Conservation (phyloP, 148 eudicot species). For the Amaranthus palmeri region DNA sequence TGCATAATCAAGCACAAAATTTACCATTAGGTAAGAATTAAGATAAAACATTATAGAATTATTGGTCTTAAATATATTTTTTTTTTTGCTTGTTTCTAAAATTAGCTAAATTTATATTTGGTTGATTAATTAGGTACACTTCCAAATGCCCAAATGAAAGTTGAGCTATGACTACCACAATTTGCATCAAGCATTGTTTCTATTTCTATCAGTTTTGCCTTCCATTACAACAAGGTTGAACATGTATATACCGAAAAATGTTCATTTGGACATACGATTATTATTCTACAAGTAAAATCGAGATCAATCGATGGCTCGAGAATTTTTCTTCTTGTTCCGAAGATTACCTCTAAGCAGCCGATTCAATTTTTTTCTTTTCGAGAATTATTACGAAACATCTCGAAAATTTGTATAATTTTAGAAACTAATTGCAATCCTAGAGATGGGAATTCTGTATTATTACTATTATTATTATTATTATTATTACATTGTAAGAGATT, state of each 20-base stretch:
- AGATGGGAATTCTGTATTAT: slow-evolving; percentile 25
- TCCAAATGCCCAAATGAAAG: slow-evolving; percentile 59
- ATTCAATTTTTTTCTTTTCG: slow-evolving; percentile 33
- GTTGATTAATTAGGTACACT: slow-evolving; percentile 39
- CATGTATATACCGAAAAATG: slow-evolving; percentile 26
- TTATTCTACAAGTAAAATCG: slow-evolving; percentile 8
- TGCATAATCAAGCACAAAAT: too few relatives aligned
- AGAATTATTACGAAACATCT: slow-evolving; percentile 23
- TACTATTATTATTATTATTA: slow-evolving; percentile 1
- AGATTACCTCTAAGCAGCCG: slow-evolving; percentile 16
- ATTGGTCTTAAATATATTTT: too few relatives aligned
- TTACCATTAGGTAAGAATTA: too few relatives aligned
- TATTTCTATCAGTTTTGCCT: slow-evolving; percentile 17
- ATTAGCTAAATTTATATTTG: not conserved
- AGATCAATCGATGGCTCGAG: slow-evolving; percentile 17
- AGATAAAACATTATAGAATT: too few relatives aligned
- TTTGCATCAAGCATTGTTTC: slow-evolving; percentile 9
- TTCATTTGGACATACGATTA: slow-evolving; percentile 11
- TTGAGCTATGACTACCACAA: slow-evolving; percentile 30
- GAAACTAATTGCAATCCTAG: slow-evolving; percentile 31
- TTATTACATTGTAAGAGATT: slow-evolving; percentile 7
- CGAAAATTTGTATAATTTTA: slow-evolving; percentile 29
- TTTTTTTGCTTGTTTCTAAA: not conserved
- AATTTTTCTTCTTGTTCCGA: slow-evolving; percentile 21
- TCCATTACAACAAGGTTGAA: slow-evolving; percentile 22